phyloP scores from a whole-genome alignment of 1,139 yeast species.

The Pneumocystis carinii region DNA sequence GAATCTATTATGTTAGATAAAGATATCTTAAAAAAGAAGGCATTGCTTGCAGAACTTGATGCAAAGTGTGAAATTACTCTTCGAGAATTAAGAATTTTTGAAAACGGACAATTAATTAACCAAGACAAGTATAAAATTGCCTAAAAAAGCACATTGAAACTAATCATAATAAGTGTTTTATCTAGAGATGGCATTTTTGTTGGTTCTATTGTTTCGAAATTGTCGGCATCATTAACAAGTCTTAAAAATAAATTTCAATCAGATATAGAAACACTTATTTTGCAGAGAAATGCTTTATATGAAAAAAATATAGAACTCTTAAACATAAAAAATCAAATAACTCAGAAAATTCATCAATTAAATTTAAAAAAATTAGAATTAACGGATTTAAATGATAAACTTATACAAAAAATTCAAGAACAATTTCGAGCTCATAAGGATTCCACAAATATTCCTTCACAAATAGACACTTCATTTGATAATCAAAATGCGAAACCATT shows the following conservation, averaged over 20 bases:
- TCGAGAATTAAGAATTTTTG: neutral
- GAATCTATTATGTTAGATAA: neutral
- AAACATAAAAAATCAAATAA: conserved; percentile 19
- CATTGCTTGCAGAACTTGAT: neutral
- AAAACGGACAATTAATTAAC: neutral
- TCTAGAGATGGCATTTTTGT: neutral
- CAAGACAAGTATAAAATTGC: neutral
- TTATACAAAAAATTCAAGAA: conserved; percentile 25
- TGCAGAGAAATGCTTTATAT: conserved; percentile 22
- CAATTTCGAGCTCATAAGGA: conserved; percentile 16
- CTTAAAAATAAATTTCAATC: conserved; percentile 20
- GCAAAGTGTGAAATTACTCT: neutral
- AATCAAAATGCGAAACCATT: neutral
- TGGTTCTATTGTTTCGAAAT: conserved; percentile 14
- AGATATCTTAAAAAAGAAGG: neutral
- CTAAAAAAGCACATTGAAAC: neutral
- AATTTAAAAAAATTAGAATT: conserved; percentile 25
- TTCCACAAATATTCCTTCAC: conserved; percentile 1
- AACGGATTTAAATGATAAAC: conserved; percentile 26
- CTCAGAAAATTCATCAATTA: conserved; percentile 24
- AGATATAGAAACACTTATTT: conserved; percentile 24
- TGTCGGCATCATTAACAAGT: conserved; percentile 18
- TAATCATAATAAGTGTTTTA: neutral
- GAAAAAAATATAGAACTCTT: conserved; percentile 22
- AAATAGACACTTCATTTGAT: neutral